A percentile compares a stretch with the other conserved stretches of the same genome.
Conservation (phyloP, 1,284 basidiomycete species). For the Ceratorhiza oryzae-sativae region DNA sequence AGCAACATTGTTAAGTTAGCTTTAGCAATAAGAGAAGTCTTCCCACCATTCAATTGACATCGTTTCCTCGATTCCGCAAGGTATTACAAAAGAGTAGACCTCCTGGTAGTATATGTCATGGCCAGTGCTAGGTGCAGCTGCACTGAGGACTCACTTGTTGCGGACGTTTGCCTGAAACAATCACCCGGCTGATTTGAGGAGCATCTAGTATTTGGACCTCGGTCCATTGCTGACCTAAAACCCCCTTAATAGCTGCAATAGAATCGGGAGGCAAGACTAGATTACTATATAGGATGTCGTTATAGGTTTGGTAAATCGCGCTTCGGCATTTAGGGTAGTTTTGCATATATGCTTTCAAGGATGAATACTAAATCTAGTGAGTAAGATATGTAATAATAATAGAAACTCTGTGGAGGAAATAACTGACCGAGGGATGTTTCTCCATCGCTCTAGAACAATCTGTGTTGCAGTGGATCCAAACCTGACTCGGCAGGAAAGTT, state of each 20-base stretch:
- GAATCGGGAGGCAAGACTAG: constrained; percentile 7
- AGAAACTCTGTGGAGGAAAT: neutral
- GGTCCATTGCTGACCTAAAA: constrained; percentile 71
- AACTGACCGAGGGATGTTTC: constrained; percentile 39
- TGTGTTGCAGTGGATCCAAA: neutral
- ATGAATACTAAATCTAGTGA: constrained; percentile 40
- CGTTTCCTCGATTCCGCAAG: constrained; percentile 70
- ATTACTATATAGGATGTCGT: constrained; percentile 61
- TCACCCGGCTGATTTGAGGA: constrained; percentile 60
- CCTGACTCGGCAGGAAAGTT: neutral
- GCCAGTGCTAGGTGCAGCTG: neutral
- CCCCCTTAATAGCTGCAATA: neutral
- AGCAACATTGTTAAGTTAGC: constrained; percentile 44
- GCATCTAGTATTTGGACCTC: constrained; percentile 69
- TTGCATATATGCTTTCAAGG: constrained; percentile 50
- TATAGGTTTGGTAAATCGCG: constrained; percentile 66
- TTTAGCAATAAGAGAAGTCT: neutral
- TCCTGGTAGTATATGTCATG: constrained; percentile 48
- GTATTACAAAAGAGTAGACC: constrained; percentile 61
- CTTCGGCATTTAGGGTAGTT: constrained; percentile 63
- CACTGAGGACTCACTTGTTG: constrained; percentile 56
- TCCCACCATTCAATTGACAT: constrained; percentile 60
- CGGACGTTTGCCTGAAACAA: constrained; percentile 65
- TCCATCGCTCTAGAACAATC: constrained; percentile 38
- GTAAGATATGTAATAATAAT: neutral